These are phyloP conservation scores for Quercus tomentella DNA, from an alignment of 331 rosid species.

Conservation along the genomic window DNA sequence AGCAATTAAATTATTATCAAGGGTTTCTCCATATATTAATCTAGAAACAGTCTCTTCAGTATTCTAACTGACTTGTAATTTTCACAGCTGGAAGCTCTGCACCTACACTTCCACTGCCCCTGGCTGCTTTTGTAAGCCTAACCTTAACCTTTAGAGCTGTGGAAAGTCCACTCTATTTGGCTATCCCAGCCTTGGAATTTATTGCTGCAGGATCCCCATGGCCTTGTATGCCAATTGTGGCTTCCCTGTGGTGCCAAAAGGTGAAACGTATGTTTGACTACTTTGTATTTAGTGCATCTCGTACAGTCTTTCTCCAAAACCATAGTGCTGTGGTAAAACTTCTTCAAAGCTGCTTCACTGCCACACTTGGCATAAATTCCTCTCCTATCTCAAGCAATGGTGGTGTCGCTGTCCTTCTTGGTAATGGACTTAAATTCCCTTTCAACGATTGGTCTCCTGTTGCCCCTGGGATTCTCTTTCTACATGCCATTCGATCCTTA, in stretches of 20 bases:
- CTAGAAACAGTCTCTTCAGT: slow-evolving; percentile 1
- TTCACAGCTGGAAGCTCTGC: slow-evolving; percentile 54
- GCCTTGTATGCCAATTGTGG: slow-evolving; percentile 80
- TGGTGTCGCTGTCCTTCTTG: slow-evolving; percentile 66
- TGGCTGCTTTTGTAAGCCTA: slow-evolving; percentile 71
- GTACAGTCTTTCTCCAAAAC: slow-evolving; percentile 62
- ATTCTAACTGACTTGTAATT: slow-evolving; percentile 17
- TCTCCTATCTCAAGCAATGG: slow-evolving; percentile 49
- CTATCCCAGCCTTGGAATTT: slow-evolving; percentile 52
- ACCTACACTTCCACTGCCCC: slow-evolving; percentile 66
- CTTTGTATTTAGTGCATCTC: slow-evolving; percentile 62
- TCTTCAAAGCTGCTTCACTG: slow-evolving; percentile 70
- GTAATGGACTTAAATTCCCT: slow-evolving; percentile 54
- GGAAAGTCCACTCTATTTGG: slow-evolving; percentile 52
- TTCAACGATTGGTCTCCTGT: slow-evolving; percentile 46
- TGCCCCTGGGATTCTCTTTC: slow-evolving; percentile 70
- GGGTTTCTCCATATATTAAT: slow-evolving; percentile 12
- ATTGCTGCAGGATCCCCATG: slow-evolving; percentile 68
- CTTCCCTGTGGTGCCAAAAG: slow-evolving; percentile 76
- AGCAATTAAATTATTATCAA: neutral
- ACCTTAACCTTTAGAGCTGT: slow-evolving; percentile 66
- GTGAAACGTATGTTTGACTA: slow-evolving; percentile 67
- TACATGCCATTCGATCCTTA: slow-evolving; percentile 46
- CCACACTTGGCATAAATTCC: slow-evolving; percentile 49
- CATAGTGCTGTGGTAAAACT: slow-evolving; percentile 50